Base-by-base conservation (phyloP, 768 basidiomycete species). In the Suillus weaverae region DNA sequence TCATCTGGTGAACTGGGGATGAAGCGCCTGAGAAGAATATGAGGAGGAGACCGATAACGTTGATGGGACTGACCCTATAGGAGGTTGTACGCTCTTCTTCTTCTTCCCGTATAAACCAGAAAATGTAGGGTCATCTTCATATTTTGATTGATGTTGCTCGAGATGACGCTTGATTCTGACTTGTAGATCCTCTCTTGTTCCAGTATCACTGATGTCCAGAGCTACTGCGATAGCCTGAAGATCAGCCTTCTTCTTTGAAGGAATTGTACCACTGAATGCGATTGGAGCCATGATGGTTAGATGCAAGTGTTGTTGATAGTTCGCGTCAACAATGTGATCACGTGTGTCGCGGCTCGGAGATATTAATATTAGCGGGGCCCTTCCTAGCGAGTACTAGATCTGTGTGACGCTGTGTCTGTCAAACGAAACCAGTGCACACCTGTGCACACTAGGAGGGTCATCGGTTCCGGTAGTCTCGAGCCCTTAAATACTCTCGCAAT, bases 241-340 rank as follows among this genome's bases (percentile, higher is more conserved):
- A 26, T 90, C 89, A 4, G 79, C 79, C 74, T 90, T 90, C 77
- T 88, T 90, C 77, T 90, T 90, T n/a, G 83, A 70, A 65, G 80
- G 81, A 33, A 89, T 81, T 33, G 84, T 74, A 54, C 89, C 89
- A 46, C 83, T 70, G 71, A 78, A 88, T 39, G 75, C 65, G 64
- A 78, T 63, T 41, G 79, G 79, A 46, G 82, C 74, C 84, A 85
- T 86, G 74, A 67, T 10, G 2, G 53, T 54, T 41, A 30, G 44
- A 51, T 64, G 41, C 6, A 60, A 41, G 65, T 60, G 18, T 5
- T 32, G 64, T 63, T 55, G 62, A 68, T 66, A 11, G 65, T 64
- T 20, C 62, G 10, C 36, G 64, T 65, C 55, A 68, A 68, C 72
- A 69, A 55, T 11, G 10, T 30, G 6, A 59, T 59, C 57, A 59